These are phyloP conservation scores for Pisolithus thermaeus DNA, from an alignment of 1,284 basidiomycete genomes.

Conservation along the genomic window DNA sequence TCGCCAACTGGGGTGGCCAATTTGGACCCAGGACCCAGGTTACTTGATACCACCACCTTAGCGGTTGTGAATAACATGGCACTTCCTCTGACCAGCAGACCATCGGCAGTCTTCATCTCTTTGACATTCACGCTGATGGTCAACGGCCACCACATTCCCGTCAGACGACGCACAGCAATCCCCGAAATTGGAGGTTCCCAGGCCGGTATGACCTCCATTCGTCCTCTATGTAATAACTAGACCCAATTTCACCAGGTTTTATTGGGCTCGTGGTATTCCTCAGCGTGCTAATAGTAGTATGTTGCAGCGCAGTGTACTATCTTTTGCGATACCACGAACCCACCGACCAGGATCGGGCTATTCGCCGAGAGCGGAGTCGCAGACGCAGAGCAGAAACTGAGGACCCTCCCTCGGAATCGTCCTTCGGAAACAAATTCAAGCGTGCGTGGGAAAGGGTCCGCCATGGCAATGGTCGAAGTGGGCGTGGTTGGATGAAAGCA, in stretches of 20 bases:
- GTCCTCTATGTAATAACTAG: neutral
- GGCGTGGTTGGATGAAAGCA: slow-evolving; percentile 39
- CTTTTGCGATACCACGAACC: slow-evolving; percentile 38
- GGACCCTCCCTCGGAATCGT: neutral
- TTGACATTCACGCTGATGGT: neutral
- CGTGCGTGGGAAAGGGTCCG: slow-evolving; percentile 13
- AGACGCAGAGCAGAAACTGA: slow-evolving; percentile 14
- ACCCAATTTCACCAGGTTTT: slow-evolving; percentile 32
- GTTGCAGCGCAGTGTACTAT: slow-evolving; percentile 38
- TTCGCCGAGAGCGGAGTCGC: slow-evolving; percentile 18
- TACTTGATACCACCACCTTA: too few species aligned
- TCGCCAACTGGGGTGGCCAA: too few species aligned
- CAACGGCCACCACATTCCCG: neutral
- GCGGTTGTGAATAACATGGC: neutral
- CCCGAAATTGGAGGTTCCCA: slow-evolving; percentile 43
- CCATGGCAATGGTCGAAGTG: slow-evolving; percentile 19
- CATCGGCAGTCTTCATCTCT: neutral
- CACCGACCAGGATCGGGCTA: slow-evolving; percentile 23
- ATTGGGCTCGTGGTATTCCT: slow-evolving; percentile 42
- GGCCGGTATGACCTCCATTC: slow-evolving; percentile 29
- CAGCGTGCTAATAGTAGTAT: slow-evolving; percentile 37
- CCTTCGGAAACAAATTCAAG: slow-evolving; percentile 17
- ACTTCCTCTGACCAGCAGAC: neutral
- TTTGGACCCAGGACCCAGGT: too few species aligned
- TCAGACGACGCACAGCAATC: slow-evolving; percentile 22